Conservation (phyloP, 1,139 yeast species). For the Blastobotrys malaysiensis region DNA sequence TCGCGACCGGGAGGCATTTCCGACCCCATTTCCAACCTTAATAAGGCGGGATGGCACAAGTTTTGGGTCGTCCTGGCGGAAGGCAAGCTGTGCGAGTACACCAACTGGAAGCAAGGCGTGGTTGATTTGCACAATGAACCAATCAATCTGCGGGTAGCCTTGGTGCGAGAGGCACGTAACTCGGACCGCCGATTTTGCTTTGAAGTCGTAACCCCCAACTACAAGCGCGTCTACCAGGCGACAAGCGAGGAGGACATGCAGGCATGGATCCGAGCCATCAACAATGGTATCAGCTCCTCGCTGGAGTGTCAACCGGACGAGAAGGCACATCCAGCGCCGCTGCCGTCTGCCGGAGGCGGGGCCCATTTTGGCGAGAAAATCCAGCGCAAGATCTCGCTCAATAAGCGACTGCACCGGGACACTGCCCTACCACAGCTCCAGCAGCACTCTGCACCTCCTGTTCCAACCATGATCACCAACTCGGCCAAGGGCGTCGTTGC, state of each 20-base stretch:
- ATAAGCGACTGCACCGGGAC: background rate
- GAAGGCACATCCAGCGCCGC: background rate
- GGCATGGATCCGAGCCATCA: conserved; percentile 59
- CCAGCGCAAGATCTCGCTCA: background rate
- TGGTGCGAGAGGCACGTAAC: conserved; percentile 49
- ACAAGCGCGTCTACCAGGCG: conserved; percentile 75
- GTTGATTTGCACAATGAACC: conserved; percentile 58
- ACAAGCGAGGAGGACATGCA: conserved; percentile 62
- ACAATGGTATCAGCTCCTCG: conserved; percentile 35
- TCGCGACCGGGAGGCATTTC: conserved; percentile 36
- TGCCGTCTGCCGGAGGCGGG: background rate
- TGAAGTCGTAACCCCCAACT: conserved; percentile 67
- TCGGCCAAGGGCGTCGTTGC: background rate
- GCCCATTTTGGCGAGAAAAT: background rate
- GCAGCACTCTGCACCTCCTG: background rate
- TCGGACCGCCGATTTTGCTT: conserved; percentile 55
- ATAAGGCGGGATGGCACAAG: conserved; percentile 77
- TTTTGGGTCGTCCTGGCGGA: conserved; percentile 76
- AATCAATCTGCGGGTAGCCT: conserved; percentile 66
- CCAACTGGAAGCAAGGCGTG: conserved; percentile 75
- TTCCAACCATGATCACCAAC: background rate
- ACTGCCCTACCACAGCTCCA: background rate
- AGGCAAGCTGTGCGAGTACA: conserved; percentile 64
- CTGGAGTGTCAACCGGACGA: conserved; percentile 20
- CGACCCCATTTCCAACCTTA: conserved; percentile 57